Percentiles rank a stretch among this genome's conserved stretches.
Evolutionary conservation across 805 yeast genomes (phyloP).

Genomic region (Sungouiella blattae): DNA sequence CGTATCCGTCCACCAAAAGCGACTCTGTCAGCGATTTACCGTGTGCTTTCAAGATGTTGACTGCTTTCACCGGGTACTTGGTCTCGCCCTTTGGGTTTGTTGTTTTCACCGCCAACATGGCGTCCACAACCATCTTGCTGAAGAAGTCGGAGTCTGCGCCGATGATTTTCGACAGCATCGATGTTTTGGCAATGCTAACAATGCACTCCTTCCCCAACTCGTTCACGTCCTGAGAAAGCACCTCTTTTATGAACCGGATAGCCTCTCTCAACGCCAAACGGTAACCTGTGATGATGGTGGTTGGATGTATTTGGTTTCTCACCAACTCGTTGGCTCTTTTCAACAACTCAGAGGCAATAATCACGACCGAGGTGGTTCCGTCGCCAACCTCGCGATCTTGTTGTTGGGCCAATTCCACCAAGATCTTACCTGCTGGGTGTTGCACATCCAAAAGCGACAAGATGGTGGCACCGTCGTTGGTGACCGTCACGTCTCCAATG

Average conservation of each 20-base stretch:
- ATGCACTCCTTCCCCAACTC: slow-evolving; percentile 78
- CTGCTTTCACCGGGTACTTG: slow-evolving; percentile 95
- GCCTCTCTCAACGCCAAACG: slow-evolving; percentile 93
- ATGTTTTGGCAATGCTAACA: slow-evolving; percentile 89
- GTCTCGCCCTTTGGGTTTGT: slow-evolving; percentile 81
- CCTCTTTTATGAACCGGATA: slow-evolving; percentile 78
- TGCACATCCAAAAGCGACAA: slow-evolving; percentile 87
- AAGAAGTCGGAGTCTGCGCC: slow-evolving; percentile 93
- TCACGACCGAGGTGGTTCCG: slow-evolving; percentile 96
- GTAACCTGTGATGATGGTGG: slow-evolving; percentile 95
- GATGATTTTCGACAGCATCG: slow-evolving; percentile 95
- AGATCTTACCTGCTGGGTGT: slow-evolving; percentile 97
- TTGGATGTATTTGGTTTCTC: slow-evolving; percentile 92
- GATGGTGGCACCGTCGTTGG: slow-evolving; percentile 98
- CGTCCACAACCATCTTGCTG: slow-evolving; percentile 87
- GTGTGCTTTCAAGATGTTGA: slow-evolving; percentile 91
- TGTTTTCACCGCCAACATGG: slow-evolving; percentile 92
- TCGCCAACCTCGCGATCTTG: slow-evolving; percentile 99
- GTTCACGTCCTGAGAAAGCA: slow-evolving; percentile 76
- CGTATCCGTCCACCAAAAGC: slow-evolving; percentile 86
- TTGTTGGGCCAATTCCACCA: slow-evolving; percentile 96
- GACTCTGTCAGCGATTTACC: slow-evolving; percentile 92
- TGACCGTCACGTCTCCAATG: slow-evolving; percentile 97
- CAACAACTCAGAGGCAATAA: slow-evolving; percentile 88
- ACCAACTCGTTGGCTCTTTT: slow-evolving; percentile 93